A percentile compares a stretch with the other conserved stretches of the same genome.
Conservation (phyloP, 2,329 filamentous ascomycete species). For the Penicillium sp. region DNA sequence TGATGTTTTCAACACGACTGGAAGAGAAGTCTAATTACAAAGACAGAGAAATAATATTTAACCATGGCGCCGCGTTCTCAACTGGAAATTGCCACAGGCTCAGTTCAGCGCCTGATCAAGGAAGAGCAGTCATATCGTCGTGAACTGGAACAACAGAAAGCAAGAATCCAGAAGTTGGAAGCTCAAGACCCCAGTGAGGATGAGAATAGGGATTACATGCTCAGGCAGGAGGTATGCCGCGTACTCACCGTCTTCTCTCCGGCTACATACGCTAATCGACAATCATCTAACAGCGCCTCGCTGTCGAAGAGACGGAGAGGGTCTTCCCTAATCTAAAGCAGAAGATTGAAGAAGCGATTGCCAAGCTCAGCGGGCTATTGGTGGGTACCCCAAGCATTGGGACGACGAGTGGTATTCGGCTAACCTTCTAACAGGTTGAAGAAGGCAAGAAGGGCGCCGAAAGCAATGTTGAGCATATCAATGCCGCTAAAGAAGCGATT, state of each 20-base stretch:
- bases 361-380: constrained; percentile 76
- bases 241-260: background rate
- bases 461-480: constrained; percentile 48
- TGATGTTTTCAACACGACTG: background rate
- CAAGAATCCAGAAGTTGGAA: constrained; percentile 71
- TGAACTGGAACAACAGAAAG: constrained; percentile 77
- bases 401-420: background rate
- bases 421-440: constrained; percentile 34
- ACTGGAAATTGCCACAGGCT: constrained; percentile 84
- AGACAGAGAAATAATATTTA: constrained; percentile 11
- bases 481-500: constrained; percentile 49
- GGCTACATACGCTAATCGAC: constrained; percentile 1
- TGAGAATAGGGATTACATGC: constrained; percentile 75
- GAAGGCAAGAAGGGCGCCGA: constrained; percentile 46
- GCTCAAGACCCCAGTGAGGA: constrained; percentile 71
- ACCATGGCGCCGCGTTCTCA: constrained; percentile 76
- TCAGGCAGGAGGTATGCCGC: constrained; percentile 81
- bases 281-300: constrained; percentile 65
- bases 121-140: constrained; percentile 90
- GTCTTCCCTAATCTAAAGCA: constrained; percentile 74
- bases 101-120: constrained; percentile 83
- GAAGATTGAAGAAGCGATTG: constrained; percentile 73
- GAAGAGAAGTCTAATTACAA: background rate
- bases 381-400: constrained; percentile 55
- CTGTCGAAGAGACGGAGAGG: constrained; percentile 83